These are phyloP conservation scores for Fusarium citri DNA, from an alignment of 2,329 filamentous ascomycete genomes.

Conservation along the genomic window DNA sequence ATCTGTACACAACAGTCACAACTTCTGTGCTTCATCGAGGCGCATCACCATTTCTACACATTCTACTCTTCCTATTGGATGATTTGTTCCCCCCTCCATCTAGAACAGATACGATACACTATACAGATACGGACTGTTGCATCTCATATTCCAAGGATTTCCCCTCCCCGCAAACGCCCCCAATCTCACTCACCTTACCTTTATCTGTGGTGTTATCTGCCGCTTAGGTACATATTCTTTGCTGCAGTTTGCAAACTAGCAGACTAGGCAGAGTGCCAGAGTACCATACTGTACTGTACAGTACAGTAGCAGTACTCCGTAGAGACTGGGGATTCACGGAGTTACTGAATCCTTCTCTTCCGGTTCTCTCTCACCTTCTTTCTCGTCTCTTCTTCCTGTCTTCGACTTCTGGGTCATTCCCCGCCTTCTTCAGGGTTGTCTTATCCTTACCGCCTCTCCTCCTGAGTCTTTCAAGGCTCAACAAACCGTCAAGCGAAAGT, in stretches of 20 bases:
- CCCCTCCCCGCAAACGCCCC: conserved; percentile 28
- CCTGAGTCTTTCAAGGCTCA: not conserved
- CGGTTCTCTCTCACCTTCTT: not conserved
- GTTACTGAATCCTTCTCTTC: not conserved
- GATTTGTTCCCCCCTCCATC: conserved; percentile 8
- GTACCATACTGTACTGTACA: too few relatives aligned
- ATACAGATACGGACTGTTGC: conserved; percentile 32
- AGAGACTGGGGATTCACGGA: not conserved
- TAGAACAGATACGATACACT: conserved; percentile 13
- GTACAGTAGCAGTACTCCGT: too few relatives aligned
- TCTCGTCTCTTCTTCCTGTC: conserved; percentile 4
- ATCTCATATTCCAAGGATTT: conserved; percentile 28
- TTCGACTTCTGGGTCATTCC: not conserved
- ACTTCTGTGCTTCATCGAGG: conserved; percentile 20
- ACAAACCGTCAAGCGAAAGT: conserved; percentile 4
- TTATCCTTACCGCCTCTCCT: conserved; percentile 9
- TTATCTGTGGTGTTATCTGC: conserved; percentile 21
- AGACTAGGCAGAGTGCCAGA: not conserved
- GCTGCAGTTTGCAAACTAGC: conserved; percentile 4
- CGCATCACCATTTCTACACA: conserved; percentile 18
- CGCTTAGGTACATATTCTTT: conserved; percentile 9
- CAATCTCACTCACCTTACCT: conserved; percentile 40
- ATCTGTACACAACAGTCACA: conserved; percentile 6
- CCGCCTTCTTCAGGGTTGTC: not conserved
- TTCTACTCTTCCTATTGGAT: conserved; percentile 23